phyloP scores from a whole-genome alignment of 441 rosid genomes.

The Erodium texanum region DNA sequence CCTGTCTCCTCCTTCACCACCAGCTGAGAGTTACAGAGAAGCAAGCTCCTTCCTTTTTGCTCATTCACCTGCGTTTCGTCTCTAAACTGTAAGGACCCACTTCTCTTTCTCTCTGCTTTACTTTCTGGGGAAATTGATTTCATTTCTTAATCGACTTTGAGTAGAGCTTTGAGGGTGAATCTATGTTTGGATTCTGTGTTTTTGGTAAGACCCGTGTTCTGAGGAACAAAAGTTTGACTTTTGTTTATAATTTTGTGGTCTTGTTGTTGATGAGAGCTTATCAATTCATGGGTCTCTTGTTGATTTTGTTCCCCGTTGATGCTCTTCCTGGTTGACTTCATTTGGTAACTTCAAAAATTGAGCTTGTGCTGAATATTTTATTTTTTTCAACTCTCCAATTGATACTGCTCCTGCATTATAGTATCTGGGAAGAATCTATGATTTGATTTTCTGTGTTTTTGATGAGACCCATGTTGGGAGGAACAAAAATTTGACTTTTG shows the following conservation, averaged over 20 bases:
- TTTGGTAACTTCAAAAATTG: background rate
- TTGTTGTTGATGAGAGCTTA: background rate
- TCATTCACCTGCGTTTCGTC: background rate
- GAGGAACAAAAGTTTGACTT: background rate
- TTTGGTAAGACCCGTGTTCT: background rate
- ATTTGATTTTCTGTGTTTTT: background rate
- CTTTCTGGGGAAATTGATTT: background rate
- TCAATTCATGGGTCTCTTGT: background rate
- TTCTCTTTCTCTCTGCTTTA: background rate
- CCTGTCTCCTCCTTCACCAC: background rate
- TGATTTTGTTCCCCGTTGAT: background rate
- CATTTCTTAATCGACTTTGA: background rate
- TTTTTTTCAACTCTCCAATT: background rate
- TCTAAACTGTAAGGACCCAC: background rate
- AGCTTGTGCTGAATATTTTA: background rate
- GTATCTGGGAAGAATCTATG: background rate
- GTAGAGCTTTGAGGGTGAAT: background rate
- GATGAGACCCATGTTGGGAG: background rate
- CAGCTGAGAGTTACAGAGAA: background rate
- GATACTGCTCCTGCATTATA: background rate
- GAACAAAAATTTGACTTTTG: background rate
- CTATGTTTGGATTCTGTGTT: background rate
- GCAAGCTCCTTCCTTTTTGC: constrained; percentile 1
- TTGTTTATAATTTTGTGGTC: background rate
- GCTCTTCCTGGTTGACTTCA: background rate